Base-by-base conservation (phyloP, 371 early-diverging fungal species). In the Nosema muscidifuracis region DNA sequence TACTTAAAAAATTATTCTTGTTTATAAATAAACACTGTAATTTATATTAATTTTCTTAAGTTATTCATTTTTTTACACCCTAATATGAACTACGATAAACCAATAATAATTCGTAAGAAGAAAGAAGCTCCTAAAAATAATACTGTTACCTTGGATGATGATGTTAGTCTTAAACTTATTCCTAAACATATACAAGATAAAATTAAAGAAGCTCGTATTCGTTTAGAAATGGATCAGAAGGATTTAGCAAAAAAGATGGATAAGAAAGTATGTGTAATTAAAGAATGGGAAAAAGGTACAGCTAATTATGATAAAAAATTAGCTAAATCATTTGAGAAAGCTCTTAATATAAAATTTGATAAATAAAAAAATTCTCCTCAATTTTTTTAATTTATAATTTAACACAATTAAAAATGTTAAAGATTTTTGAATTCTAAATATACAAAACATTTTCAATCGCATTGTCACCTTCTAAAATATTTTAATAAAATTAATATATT, bases 191-290 rank as follows among this genome's bases (percentile, higher is more conserved):
- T 75, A 26, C 76, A 75, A 31, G 73, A 74, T 40, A 65, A 64
- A 4, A 67, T 79, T 38, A 67, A 34, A 30, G 56, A 56, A 53
- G 77, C 68, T 22, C 55, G 73, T 24, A 64, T 67, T 13, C 42
- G 43, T 51, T 60, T 38, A 42, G 51, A 43, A 16, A 24, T 77
- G 30, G 64, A 62, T 10, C 69, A 71, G 34, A 77, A 77, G 40
- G 67, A 79, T 13, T 43, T 79, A 16, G 80, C 80, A 13, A 64
- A 66, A 31, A 76, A 74, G 18, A 65, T 79, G 44, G 73, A 67
- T 44, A 73, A 70, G 36, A 69, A 64, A 18, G 42, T 44, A 31
- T 61, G 44, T 13, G 26, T 70, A 24, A 42, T 79, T 58, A 31
- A 60, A 7, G 69, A 61, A 6, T 68, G 76, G 60, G 80, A 79